phyloP scores from a whole-genome alignment of 768 basidiomycete genomes.

The Chalciporus chontae region DNA sequence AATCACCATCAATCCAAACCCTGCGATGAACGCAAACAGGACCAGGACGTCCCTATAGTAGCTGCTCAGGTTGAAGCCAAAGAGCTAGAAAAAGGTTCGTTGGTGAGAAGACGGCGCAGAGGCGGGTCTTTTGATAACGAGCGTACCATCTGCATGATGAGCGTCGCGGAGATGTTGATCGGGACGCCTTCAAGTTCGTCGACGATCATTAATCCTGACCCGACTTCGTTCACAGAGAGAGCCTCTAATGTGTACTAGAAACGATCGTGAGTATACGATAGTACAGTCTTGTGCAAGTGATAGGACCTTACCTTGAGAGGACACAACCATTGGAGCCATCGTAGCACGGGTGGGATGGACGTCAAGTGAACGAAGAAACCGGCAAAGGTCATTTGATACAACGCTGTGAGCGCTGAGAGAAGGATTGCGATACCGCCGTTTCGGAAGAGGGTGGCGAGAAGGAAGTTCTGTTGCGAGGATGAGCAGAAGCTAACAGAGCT shows the following conservation, averaged over 20 bases:
- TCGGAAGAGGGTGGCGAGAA: slow-evolving; percentile 77
- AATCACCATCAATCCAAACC: slow-evolving; percentile 71
- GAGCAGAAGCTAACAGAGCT: background rate
- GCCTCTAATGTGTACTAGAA: slow-evolving; percentile 69
- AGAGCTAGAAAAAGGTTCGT: slow-evolving; percentile 48
- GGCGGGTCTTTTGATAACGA: background rate
- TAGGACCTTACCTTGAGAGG: slow-evolving; percentile 56
- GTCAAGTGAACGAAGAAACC: slow-evolving; percentile 90
- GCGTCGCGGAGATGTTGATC: slow-evolving; percentile 68
- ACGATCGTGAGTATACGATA: background rate
- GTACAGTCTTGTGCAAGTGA: background rate
- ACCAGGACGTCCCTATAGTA: slow-evolving; percentile 92
- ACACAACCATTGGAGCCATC: slow-evolving; percentile 92
- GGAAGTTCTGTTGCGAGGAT: slow-evolving; percentile 66
- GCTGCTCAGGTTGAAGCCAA: slow-evolving; percentile 77
- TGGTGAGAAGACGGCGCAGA: background rate
- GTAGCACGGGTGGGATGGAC: slow-evolving; percentile 82
- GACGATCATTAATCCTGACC: slow-evolving; percentile 79
- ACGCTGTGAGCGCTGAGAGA: slow-evolving; percentile 68
- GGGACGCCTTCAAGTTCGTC: slow-evolving; percentile 81
- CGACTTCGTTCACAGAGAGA: slow-evolving; percentile 87
- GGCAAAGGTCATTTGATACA: slow-evolving; percentile 85
- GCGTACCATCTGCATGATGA: slow-evolving; percentile 83
- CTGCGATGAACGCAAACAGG: slow-evolving; percentile 80
- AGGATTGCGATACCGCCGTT: slow-evolving; percentile 92